phyloP scores from a whole-genome alignment of 176 grass and related monocot species.

The Olyra latifolia region DNA sequence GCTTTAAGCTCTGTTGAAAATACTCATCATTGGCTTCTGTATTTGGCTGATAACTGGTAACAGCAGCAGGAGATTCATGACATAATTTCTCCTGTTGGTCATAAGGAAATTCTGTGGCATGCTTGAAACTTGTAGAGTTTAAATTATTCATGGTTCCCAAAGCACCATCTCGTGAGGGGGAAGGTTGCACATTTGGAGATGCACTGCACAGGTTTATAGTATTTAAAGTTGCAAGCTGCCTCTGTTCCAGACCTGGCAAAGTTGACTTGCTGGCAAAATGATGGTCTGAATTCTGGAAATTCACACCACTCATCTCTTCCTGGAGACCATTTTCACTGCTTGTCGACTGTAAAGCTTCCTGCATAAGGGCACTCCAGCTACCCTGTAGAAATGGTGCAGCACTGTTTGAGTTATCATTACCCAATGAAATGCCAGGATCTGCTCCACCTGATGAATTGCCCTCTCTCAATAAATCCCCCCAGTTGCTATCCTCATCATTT shows the following conservation, averaged over 20 bases:
- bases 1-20: conserved; percentile 48
- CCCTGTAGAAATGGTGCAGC: conserved; percentile 67
- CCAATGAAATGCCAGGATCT: conserved; percentile 45
- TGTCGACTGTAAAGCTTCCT: conserved; percentile 81
- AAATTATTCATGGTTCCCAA: conserved; percentile 48
- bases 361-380: conserved; percentile 99
- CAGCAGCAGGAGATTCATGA: conserved; percentile 42
- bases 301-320: conserved; percentile 83
- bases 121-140: conserved; percentile 58
- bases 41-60: conserved; percentile 45
- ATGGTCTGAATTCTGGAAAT: conserved; percentile 62
- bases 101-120: conserved; percentile 39
- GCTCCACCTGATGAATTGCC: conserved; percentile 19
- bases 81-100: conserved; percentile 47
- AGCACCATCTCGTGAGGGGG: neutral
- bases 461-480: conserved; percentile 73
- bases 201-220: conserved; percentile 16
- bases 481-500: conserved; percentile 74
- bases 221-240: conserved; percentile 41
- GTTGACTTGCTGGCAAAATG: conserved; percentile 32
- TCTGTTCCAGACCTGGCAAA: conserved; percentile 37
- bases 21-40: conserved; percentile 51
- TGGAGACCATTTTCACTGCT: conserved; percentile 70
- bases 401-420: conserved; percentile 61
- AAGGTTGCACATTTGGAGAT: conserved; percentile 27